Evolutionary conservation across 352 stramenopile species (phyloP), one percentile per base, ranked within the genome.

Genomic region (Pythium rhizo-oryzae): DNA sequence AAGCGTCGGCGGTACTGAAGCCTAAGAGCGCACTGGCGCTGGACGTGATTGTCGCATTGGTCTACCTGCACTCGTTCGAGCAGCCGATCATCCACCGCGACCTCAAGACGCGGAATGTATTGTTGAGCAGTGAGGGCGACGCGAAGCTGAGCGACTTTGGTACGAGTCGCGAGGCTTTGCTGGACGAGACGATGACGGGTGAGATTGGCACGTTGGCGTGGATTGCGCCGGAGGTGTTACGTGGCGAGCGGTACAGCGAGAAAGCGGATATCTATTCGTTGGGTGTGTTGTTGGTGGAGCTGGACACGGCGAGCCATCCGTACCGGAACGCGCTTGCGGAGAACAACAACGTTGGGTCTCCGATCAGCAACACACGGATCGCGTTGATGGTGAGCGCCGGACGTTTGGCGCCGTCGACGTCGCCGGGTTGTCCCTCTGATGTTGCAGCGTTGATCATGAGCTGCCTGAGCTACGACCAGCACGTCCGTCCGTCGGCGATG

Each of bases 211-310:
- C 67, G 13, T 25, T 72, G 8, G 67, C 59, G 23, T 78, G 68
- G 67, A 75, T 72, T 16, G 71, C 71, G 18, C 71, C 71, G 15
- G 71, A 78, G 47, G 62, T 78, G 13, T 28, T 78, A 16, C 52
- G 70, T 11, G 71, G 72, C 49, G 51, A 73, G 24, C 72, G 63
- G 30, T 76, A 79, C 28, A 33, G 28, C 6, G 46, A 33, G 28
- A 70, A 72, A 63, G 72, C 72, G 2, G 68, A 78, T 41, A 75
- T 78, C 35, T 78, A 78, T 50, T 76, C 67, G 44, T 52, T 78
- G 23, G 67, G 72, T 19, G 68, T 78, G n/a, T 12, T 78, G 50
- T 16, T 78, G 12, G 66, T 72, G 30, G 72, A 65, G 21, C 37
- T 61, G 35, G 28, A 33, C 28, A 33, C 28, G 28, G 35, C 35